A percentile compares a stretch with the other conserved stretches of the same genome.
phyloP scores from a whole-genome alignment of 2,329 filamentous ascomycete genomes.

The Sphaerulina musiva region DNA sequence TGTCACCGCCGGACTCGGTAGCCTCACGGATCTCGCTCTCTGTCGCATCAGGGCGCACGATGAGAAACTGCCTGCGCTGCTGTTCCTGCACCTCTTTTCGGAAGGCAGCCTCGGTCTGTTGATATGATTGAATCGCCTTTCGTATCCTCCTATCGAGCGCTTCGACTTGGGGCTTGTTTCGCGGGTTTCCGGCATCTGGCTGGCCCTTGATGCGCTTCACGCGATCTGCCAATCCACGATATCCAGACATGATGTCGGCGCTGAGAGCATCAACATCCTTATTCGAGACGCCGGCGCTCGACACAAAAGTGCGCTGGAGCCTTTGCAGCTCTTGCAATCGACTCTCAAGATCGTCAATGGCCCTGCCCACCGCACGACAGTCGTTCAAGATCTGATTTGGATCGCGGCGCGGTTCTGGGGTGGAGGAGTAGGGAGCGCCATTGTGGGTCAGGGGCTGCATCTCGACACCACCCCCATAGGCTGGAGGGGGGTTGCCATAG shows the following conservation, averaged over 20 bases:
- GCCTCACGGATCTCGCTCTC: constrained; percentile 71
- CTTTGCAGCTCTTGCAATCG: constrained; percentile 66
- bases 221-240: constrained; percentile 70
- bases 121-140: constrained; percentile 72
- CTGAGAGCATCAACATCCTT: constrained; percentile 64
- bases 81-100: constrained; percentile 73
- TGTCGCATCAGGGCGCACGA: constrained; percentile 63
- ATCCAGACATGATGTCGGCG: constrained; percentile 73
- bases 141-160: constrained; percentile 74
- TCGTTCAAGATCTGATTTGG: constrained; percentile 78
- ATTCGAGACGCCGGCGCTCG: constrained; percentile 58
- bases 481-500: constrained; percentile 26
- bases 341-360: constrained; percentile 65
- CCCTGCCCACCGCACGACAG: constrained; percentile 70
- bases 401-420: constrained; percentile 41
- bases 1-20: constrained; percentile 63
- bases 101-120: constrained; percentile 72
- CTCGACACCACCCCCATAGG: constrained; percentile 49
- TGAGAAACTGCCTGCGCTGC: constrained; percentile 82
- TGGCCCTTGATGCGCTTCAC: constrained; percentile 78
- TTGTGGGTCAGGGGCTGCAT: constrained; percentile 55
- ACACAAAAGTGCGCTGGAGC: constrained; percentile 65
- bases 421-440: constrained; percentile 22
- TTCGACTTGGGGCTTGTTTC: constrained; percentile 74
- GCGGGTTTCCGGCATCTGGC: constrained; percentile 62